These are phyloP conservation scores for Saposhnikovia divaricata DNA, from an alignment of 129 eudicot genomes.

Conservation along the genomic window DNA sequence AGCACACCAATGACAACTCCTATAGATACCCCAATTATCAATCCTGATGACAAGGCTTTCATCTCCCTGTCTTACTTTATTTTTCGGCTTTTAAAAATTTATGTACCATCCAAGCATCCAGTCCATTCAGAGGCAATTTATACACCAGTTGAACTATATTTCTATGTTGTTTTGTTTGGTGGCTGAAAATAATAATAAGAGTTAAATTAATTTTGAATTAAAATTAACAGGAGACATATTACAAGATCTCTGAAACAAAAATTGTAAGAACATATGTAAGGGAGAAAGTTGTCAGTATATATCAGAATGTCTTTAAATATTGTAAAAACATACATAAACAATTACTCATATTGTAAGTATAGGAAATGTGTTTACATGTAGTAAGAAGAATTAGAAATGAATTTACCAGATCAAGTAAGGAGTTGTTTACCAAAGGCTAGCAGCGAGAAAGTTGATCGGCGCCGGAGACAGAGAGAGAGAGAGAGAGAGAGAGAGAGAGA, in stretches of 20 bases:
- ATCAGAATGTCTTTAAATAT: neutral
- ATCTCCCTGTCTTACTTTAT: constrained; percentile 26
- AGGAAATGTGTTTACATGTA: neutral
- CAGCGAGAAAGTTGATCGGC: neutral
- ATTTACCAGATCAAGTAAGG: constrained; percentile 1
- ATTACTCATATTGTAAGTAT: too few species aligned
- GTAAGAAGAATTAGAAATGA: neutral
- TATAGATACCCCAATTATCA: constrained; percentile 81
- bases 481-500: neutral
- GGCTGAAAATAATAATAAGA: neutral
- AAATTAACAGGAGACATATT: neutral
- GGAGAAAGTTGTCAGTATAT: neutral
- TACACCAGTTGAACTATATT: neutral
- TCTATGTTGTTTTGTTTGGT: neutral
- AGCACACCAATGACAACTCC: constrained; percentile 87
- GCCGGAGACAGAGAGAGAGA: neutral
- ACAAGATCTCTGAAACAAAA: neutral
- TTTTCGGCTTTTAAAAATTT: constrained; percentile 1
- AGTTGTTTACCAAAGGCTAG: neutral
- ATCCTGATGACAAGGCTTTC: constrained; percentile 57
- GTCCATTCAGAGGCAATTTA: constrained; percentile 22
- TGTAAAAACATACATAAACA: neutral
- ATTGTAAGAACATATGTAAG: neutral
- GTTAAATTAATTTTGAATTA: neutral
- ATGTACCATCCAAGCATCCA: constrained; percentile 16